Evolutionary conservation across 2,329 filamentous ascomycete species (phyloP), one percentile per base, ranked within the genome.

Genomic region (Alternaria brassicicola): DNA sequence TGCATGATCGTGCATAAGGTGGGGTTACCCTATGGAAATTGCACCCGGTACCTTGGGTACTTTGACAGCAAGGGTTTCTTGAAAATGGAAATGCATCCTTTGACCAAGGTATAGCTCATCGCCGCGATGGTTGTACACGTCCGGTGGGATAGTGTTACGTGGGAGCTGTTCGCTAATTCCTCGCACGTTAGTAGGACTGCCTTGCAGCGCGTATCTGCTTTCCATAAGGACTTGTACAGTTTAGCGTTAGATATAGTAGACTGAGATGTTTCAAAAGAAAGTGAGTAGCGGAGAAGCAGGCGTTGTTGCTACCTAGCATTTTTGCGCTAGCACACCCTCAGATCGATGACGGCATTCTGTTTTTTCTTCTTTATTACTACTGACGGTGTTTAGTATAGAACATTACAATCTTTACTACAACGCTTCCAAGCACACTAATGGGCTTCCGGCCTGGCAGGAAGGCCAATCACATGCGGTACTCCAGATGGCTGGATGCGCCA

Each of bases 401-500:
- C 5, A 26, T 26, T 26, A 26, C 25, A 26, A 7, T 4, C 25
- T 26, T n/a, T n/a, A 59, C 17, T 39, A 17, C 9, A 51, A 49
- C 31, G 17, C 41, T 35, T 48, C 35, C 41, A 48, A 55, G 7
- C 39, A 17, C 9, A 21, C 43, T 25, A 28, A 38, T 51, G 38
- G 3, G 36, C 33, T 33, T 55, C 41, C 28, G 43, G 51, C 9
- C 25, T n/a, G 10, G 43, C 35, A 43, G 51, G 51, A 8, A 55
- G 35, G n/a, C 12, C 38, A 6, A 51, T 51, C 13, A 8, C 2
- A 30, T 42, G 48, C 12, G 48, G 48, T 10, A 38, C 17, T 4
- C 48, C 45, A 17, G 36, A 46, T 13, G 53, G 53, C 13, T 55
- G 45, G 23, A 51, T 41, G 35, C 17, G 23, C 31, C 31, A 51